phyloP scores from a whole-genome alignment of 345 rosid species.

The Corchorus capsularis region DNA sequence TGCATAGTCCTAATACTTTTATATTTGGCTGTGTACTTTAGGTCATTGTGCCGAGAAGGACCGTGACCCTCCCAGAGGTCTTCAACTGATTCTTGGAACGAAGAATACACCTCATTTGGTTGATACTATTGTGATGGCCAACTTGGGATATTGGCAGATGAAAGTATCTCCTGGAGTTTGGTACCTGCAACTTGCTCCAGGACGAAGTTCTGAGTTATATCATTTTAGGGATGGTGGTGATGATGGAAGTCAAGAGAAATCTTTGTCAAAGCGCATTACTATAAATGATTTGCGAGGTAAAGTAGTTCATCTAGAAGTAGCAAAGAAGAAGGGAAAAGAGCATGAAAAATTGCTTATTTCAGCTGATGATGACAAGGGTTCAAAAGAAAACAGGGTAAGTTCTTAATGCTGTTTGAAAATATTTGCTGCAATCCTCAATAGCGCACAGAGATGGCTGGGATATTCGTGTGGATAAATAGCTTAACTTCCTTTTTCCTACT shows the following conservation, averaged over 20 bases:
- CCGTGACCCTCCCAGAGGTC: slow-evolving; percentile 96
- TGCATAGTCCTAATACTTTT: slow-evolving; percentile 8
- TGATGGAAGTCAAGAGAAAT: slow-evolving; percentile 45
- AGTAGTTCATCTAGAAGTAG: slow-evolving; percentile 90
- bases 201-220: slow-evolving; percentile 92
- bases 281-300: slow-evolving; percentile 92
- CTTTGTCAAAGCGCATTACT: slow-evolving; percentile 68
- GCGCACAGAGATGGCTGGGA: not conserved
- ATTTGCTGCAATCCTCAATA: not conserved
- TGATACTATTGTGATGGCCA: slow-evolving; percentile 99
- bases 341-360: slow-evolving; percentile 81
- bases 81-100: slow-evolving; percentile 98
- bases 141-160: slow-evolving; percentile 99
- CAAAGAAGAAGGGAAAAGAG: slow-evolving; percentile 89
- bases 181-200: slow-evolving; percentile 97
- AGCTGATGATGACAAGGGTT: slow-evolving; percentile 53
- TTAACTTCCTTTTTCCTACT: slow-evolving; percentile 6
- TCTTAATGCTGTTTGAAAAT: slow-evolving; percentile 8
- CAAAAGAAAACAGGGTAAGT: slow-evolving; percentile 51
- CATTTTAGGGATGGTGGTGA: slow-evolving; percentile 56
- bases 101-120: slow-evolving; percentile 88
- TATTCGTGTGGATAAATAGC: slow-evolving; percentile 2
- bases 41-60: slow-evolving; percentile 99
- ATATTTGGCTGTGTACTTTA: slow-evolving; percentile 27
- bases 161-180: slow-evolving; percentile 99